These are phyloP conservation scores for Simplicillium sp. DNA, from an alignment of 2,329 filamentous ascomycete species.

Conservation along the genomic window DNA sequence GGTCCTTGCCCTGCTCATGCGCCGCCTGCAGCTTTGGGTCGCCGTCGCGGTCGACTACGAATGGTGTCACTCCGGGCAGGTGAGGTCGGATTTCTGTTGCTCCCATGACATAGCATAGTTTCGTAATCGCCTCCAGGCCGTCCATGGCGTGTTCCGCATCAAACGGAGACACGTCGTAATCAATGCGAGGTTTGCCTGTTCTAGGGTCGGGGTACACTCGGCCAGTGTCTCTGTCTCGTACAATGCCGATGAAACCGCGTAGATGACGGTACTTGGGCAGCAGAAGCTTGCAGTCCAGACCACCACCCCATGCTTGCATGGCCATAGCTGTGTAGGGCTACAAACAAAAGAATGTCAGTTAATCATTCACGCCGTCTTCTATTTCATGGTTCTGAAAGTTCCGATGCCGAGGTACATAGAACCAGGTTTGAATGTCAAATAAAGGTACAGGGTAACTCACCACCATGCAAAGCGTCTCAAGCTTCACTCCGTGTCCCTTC, in stretches of 20 bases:
- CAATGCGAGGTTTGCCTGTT: constrained; percentile 55
- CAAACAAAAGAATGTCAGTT: constrained; percentile 35
- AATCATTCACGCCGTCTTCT: not conserved
- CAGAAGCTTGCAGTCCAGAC: constrained; percentile 63
- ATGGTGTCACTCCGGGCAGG: constrained; percentile 54
- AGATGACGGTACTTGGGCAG: constrained; percentile 59
- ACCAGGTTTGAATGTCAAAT: no score
- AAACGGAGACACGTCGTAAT: constrained; percentile 61
- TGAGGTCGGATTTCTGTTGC: constrained; percentile 69
- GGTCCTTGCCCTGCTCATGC: constrained; percentile 13
- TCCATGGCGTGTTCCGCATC: constrained; percentile 66
- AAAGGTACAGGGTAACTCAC: constrained; percentile 22
- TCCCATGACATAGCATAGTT: constrained; percentile 69
- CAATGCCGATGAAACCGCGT: constrained; percentile 63
- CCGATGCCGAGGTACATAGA: no score
- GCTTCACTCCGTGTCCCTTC: constrained; percentile 70
- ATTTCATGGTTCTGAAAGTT: no score
- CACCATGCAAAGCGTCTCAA: constrained; percentile 68
- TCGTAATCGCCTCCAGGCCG: constrained; percentile 61
- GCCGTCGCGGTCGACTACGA: constrained; percentile 28
- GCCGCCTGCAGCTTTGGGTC: constrained; percentile 10
- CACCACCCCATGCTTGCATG: constrained; percentile 56
- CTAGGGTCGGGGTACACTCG: constrained; percentile 62
- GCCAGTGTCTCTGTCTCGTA: constrained; percentile 68
- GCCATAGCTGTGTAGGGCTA: constrained; percentile 44